Conservation (phyloP, 306 rosid species). For the Cucurbita maxima region DNA sequence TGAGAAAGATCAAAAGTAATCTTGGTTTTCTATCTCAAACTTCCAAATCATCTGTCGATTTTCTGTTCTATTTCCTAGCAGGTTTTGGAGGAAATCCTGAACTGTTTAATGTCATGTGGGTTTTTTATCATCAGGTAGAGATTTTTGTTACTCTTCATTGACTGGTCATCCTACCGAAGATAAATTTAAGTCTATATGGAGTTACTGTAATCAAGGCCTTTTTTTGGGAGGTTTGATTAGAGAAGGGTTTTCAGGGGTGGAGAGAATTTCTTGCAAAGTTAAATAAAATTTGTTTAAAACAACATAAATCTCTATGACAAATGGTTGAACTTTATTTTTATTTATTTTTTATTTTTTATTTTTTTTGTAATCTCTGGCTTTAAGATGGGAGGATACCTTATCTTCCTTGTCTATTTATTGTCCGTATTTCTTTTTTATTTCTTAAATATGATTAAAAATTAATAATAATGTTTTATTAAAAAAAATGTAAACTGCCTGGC, state of each 20-base stretch:
- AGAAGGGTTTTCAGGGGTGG: background rate
- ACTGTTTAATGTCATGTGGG: background rate
- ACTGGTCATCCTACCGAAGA: background rate
- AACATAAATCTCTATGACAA: background rate
- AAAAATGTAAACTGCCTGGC: background rate
- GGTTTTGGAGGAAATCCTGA: background rate
- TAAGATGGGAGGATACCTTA: background rate
- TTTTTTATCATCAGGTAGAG: background rate
- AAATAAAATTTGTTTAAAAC: background rate
- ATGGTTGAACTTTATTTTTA: background rate
- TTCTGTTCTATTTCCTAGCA: background rate
- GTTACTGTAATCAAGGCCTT: background rate
- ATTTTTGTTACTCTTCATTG: background rate
- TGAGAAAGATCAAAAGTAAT: background rate
- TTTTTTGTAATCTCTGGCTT: background rate
- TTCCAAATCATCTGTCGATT: background rate
- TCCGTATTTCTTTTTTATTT: background rate
- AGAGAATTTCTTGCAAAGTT: background rate
- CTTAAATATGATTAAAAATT: too few relatives aligned
- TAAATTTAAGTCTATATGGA: background rate
- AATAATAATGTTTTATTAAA: background rate
- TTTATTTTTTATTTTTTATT: background rate
- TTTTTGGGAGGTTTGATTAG: background rate
- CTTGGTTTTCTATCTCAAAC: background rate
- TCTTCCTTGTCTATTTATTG: background rate